phyloP scores from a whole-genome alignment of 2,329 filamentous ascomycete genomes.

The Didymella pinodella region DNA sequence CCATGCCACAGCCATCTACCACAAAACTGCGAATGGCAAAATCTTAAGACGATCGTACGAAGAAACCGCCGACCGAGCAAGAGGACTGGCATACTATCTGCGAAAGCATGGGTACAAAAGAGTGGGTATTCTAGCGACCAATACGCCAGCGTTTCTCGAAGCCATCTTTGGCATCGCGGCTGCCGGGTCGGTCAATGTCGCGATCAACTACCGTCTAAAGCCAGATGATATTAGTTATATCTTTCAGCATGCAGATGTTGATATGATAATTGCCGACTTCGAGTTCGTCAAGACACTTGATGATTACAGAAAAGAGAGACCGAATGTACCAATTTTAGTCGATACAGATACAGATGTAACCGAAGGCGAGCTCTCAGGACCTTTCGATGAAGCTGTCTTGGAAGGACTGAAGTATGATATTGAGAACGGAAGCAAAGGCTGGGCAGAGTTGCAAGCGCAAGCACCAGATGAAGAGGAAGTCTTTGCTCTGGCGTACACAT shows the following conservation, averaged over 20 bases:
- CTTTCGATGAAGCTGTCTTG: constrained; percentile 82
- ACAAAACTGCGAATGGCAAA: constrained; percentile 79
- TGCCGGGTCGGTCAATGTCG: constrained; percentile 79
- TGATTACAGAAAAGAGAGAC: constrained; percentile 67
- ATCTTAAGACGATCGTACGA: constrained; percentile 78
- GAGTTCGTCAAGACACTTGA: constrained; percentile 79
- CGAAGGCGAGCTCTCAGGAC: constrained; percentile 76
- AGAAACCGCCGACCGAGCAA: constrained; percentile 83
- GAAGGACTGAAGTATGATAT: constrained; percentile 80
- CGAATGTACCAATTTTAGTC: constrained; percentile 74
- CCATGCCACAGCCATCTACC: constrained; percentile 79
- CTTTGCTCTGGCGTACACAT: constrained; percentile 91
- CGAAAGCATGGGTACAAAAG: constrained; percentile 75
- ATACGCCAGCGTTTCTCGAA: constrained; percentile 94
- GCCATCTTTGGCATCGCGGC: constrained; percentile 86
- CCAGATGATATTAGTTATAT: constrained; percentile 89
- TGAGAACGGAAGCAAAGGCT: constrained; percentile 72
- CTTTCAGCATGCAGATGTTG: constrained; percentile 84
- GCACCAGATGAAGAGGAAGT: constrained; percentile 78
- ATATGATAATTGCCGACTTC: constrained; percentile 83
- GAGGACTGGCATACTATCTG: constrained; percentile 88
- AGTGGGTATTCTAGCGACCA: constrained; percentile 87
- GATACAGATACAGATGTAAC: constrained; percentile 85
- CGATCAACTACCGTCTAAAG: constrained; percentile 78
- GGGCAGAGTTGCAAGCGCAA: constrained; percentile 77